Evolutionary conservation across 139 green algal genomes (phyloP).

Genomic region (Monoraphidium neglectum): DNA sequence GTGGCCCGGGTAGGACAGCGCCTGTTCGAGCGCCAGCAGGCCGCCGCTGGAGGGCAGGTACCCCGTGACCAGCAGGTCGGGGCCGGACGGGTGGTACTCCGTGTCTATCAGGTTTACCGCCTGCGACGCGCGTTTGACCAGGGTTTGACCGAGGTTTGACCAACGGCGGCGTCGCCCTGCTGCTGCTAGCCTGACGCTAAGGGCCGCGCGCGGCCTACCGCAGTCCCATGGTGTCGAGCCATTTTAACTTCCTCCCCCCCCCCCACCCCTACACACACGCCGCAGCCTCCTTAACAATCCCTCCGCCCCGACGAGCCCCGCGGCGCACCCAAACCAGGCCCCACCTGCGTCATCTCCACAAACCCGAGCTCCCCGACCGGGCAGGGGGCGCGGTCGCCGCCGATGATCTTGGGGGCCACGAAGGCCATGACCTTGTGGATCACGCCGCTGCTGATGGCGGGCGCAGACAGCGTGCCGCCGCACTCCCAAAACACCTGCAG

Average conservation of each 20-base stretch:
- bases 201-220: no score
- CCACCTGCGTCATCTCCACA: slow-evolving; percentile 92
- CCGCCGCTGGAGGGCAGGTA: slow-evolving; percentile 85
- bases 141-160: no score
- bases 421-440: slow-evolving; percentile 97
- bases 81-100: slow-evolving; percentile 66
- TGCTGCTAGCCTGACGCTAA: no score
- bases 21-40: slow-evolving; percentile 31
- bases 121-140: not conserved
- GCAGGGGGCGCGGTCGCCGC: slow-evolving; percentile 78
- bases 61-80: slow-evolving; percentile 88
- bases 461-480: slow-evolving; percentile 93
- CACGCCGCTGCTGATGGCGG: slow-evolving; percentile 79
- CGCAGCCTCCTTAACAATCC: no score
- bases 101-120: slow-evolving; percentile 79
- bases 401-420: slow-evolving; percentile 93
- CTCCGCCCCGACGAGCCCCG: no score
- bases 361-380: slow-evolving; percentile 96
- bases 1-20: slow-evolving; percentile 21
- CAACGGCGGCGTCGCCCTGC: no score
- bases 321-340: no score
- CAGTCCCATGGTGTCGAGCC: no score
- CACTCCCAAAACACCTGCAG: slow-evolving; percentile 95
- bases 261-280: no score
- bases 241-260: no score